These are phyloP conservation scores for Conticribra guillardii DNA, from an alignment of 108 stramenopile species.

Conservation along the genomic window DNA sequence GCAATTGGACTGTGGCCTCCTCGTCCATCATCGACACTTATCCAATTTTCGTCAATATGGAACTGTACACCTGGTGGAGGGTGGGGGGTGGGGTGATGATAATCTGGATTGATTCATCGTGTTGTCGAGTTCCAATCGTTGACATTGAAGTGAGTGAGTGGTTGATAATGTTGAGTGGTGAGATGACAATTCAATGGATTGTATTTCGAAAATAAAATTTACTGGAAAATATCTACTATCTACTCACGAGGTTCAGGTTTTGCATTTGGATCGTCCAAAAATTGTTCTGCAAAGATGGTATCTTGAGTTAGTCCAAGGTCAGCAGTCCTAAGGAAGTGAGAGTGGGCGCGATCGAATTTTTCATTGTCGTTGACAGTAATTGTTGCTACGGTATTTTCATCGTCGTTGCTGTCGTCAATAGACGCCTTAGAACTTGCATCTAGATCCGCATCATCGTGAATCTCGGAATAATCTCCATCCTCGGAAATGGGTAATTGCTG, in stretches of 20 bases:
- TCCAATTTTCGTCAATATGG: slow-evolving; percentile 50
- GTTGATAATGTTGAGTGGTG: too few species aligned
- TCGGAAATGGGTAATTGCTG: background rate
- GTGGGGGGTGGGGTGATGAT: slow-evolving; percentile 49
- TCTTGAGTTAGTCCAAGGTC: slow-evolving; percentile 49
- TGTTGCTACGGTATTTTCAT: background rate
- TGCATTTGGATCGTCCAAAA: slow-evolving; percentile 27
- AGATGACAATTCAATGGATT: too few species aligned
- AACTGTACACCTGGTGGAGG: slow-evolving; percentile 45
- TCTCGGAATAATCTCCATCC: slow-evolving; percentile 5
- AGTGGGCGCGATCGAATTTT: slow-evolving; percentile 21
- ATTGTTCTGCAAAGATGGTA: slow-evolving; percentile 46
- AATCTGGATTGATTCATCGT: too few species aligned
- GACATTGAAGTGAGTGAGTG: too few species aligned
- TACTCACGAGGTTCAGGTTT: slow-evolving; percentile 51
- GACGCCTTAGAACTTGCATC: background rate
- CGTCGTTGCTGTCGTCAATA: too few species aligned
- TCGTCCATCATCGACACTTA: slow-evolving; percentile 40
- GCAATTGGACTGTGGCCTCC: slow-evolving; percentile 48
- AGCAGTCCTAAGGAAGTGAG: slow-evolving; percentile 44
- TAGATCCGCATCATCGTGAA: background rate
- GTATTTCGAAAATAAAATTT: too few species aligned
- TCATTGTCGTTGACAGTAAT: slow-evolving; percentile 1
- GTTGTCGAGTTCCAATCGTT: too few species aligned
- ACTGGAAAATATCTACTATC: too few species aligned